Base-by-base conservation (phyloP, 495 filamentous ascomycete genomes). In the Sordaria brevicollis region DNA sequence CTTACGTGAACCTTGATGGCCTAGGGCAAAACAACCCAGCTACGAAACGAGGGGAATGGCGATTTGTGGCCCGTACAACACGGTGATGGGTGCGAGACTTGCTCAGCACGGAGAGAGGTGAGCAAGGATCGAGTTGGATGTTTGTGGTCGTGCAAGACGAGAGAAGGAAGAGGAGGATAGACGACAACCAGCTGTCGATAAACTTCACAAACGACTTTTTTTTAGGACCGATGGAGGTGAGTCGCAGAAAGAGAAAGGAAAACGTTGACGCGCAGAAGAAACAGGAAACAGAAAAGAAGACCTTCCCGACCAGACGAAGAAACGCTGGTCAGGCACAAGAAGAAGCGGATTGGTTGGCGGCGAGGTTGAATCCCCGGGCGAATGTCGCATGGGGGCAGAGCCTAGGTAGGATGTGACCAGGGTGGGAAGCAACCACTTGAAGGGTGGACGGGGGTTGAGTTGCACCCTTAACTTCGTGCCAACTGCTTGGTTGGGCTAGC, bases 261-360 rank as follows among this genome's bases (percentile, higher is more conserved):
- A 35, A 34, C 17, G 67, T 73, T 68, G 67, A 43, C 21, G 62
- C 25, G n/a, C 49, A 71, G 67, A 68, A 68, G 66, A 71, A 71
- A 57, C 49, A 57, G 49, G 36, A 66, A 68, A 70, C 33, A 67
- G 49, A 65, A 49, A 65, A 65, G 15, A 68, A 49, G 66, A 37
- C 65, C 66, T 65, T 65, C 49, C 70, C 36, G 70, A 69, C 66
- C 67, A 71, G 57, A 37, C 43, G 57, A 67, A 35, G 69, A 68
- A 66, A 71, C 70, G 33, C 35, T 66, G 68, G 65, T 17, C 65
- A 68, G 49, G 33, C 62, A 70, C 65, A 25, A 49, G 73, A 75
- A n/a, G 21, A 57, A 57, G 49, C 49, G 49, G 73, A 75, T 75
- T 75, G 73, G 73, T 69, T 73, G 73, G 25, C 67, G 11, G 49